These are phyloP conservation scores for Boletus pseudopeckii DNA, from an alignment of 768 basidiomycete species.

Conservation along the genomic window DNA sequence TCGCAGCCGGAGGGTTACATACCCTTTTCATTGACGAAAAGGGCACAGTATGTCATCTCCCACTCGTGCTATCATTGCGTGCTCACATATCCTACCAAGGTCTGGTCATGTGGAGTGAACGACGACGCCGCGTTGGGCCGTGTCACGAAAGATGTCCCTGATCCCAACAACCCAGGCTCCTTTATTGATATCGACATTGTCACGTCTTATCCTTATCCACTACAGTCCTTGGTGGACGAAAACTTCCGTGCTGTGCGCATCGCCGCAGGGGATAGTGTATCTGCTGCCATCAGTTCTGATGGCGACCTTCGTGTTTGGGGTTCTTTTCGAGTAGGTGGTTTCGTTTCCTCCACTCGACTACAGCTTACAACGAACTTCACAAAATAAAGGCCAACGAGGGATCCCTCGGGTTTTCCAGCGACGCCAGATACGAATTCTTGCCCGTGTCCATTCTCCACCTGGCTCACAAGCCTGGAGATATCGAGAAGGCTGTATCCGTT, in stretches of 20 bases:
- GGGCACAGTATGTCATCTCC: slow-evolving; percentile 66
- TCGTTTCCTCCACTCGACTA: not conserved
- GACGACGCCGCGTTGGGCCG: slow-evolving; percentile 88
- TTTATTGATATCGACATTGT: slow-evolving; percentile 53
- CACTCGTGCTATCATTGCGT: not conserved
- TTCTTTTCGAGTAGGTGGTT: slow-evolving; percentile 72
- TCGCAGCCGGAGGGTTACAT: slow-evolving; percentile 87
- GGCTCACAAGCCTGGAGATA: slow-evolving; percentile 56
- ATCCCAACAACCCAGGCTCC: slow-evolving; percentile 55
- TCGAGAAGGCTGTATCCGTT: slow-evolving; percentile 70
- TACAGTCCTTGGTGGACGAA: slow-evolving; percentile 69
- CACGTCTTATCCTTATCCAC: slow-evolving; percentile 58
- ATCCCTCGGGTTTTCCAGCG: slow-evolving; percentile 77
- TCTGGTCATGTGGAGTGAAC: slow-evolving; percentile 85
- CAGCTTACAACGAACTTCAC: slow-evolving; percentile 3
- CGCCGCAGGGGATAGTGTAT: slow-evolving; percentile 84
- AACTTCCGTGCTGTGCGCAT: slow-evolving; percentile 81
- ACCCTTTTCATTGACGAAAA: slow-evolving; percentile 84
- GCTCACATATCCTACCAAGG: slow-evolving; percentile 37
- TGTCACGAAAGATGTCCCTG: slow-evolving; percentile 56
- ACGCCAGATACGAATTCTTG: slow-evolving; percentile 60
- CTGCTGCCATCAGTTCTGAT: slow-evolving; percentile 73
- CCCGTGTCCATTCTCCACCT: slow-evolving; percentile 61
- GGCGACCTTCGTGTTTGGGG: slow-evolving; percentile 89
- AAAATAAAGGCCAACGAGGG: slow-evolving; percentile 65